Conservation (phyloP, 495 filamentous ascomycete genomes). For the Beverwykella pulmonaria region DNA sequence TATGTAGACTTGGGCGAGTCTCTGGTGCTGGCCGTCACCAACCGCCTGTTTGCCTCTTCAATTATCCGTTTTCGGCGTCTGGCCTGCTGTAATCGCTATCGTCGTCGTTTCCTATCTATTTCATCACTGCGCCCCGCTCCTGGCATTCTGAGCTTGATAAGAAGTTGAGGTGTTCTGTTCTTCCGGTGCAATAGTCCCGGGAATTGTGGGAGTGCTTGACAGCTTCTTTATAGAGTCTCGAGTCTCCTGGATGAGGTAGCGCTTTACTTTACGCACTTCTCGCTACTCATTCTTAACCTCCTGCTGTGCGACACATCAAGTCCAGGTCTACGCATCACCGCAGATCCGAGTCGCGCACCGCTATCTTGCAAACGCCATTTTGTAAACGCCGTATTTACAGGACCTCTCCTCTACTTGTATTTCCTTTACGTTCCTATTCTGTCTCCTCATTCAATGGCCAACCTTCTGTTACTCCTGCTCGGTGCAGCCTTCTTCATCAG, state of each 20-base stretch:
- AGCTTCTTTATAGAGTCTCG: conserved; percentile 6
- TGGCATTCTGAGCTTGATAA: conserved; percentile 10
- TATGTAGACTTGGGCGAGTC: not conserved
- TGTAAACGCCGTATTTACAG: not conserved
- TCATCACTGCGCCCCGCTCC: conserved; percentile 14
- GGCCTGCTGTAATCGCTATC: not conserved
- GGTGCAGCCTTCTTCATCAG: conserved; percentile 28
- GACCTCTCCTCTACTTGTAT: not conserved
- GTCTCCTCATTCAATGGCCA: not conserved
- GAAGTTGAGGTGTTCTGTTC: not conserved
- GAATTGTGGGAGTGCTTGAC: not conserved
- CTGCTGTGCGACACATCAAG: conserved; percentile 25
- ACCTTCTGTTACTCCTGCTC: conserved; percentile 29
- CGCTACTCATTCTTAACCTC: conserved; percentile 20
- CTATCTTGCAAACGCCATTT: not conserved
- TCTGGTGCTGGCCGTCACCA: not conserved
- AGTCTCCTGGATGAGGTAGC: not conserved
- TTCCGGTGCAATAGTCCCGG: not conserved
- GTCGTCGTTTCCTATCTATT: conserved; percentile 15
- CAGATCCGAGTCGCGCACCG: conserved; percentile 4
- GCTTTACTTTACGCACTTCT: not conserved
- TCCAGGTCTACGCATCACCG: conserved; percentile 16
- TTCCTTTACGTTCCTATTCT: not conserved
- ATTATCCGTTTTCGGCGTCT: conserved; percentile 17
- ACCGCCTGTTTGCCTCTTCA: conserved; percentile 11